These are phyloP conservation scores for Tulasnella sp. DNA, from an alignment of 768 basidiomycete genomes.

Conservation along the genomic window DNA sequence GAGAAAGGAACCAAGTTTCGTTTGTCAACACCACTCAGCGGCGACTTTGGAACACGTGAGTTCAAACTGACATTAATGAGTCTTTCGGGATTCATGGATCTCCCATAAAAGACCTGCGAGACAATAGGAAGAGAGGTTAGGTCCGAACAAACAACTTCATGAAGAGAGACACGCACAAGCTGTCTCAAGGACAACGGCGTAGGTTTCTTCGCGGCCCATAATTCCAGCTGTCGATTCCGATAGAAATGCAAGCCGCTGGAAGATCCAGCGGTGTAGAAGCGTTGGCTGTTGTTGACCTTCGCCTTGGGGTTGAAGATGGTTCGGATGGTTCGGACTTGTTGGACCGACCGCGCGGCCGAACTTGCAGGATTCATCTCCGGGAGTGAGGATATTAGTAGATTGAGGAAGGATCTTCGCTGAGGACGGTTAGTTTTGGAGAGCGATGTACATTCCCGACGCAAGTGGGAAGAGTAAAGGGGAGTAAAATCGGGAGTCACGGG, in stretches of 20 bases:
- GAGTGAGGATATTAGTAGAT: background rate
- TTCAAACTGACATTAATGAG: conserved; percentile 43
- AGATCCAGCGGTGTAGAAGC: background rate
- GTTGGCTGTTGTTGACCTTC: background rate
- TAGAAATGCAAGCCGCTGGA: conserved; percentile 44
- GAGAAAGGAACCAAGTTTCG: background rate
- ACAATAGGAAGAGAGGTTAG: background rate
- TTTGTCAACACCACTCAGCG: conserved; percentile 26
- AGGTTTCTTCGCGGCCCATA: conserved; percentile 67
- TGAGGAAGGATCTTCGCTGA: background rate
- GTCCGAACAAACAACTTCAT: background rate
- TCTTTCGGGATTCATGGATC: conserved; percentile 68
- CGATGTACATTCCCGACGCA: background rate
- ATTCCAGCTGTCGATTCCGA: conserved; percentile 71
- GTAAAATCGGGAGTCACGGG: background rate
- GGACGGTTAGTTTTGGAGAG: background rate
- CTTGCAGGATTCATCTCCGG: background rate
- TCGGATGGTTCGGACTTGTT: background rate
- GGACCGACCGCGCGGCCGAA: background rate
- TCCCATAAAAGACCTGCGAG: conserved; percentile 72
- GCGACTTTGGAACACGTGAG: conserved; percentile 65
- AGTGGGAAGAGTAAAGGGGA: background rate
- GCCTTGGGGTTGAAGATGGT: background rate
- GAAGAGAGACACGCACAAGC: conserved; percentile 42
- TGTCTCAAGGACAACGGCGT: conserved; percentile 69